Percentiles rank a stretch among this genome's conserved stretches.
Conservation (phyloP, 306 rosid species). For the Vigna hirtella region DNA sequence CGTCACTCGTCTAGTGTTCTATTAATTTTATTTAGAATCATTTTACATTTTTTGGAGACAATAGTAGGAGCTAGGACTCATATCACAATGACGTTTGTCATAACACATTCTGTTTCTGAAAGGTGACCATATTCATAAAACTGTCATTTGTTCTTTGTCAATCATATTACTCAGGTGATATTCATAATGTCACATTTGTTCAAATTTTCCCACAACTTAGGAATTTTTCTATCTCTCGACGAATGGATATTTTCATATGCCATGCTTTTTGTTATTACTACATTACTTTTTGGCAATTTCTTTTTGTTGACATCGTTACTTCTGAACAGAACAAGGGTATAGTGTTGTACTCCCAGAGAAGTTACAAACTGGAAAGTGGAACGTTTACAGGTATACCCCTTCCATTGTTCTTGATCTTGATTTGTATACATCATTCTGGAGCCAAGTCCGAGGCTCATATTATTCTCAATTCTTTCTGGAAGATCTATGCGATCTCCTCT, state of each 20-base stretch:
- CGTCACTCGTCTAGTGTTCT: slow-evolving; percentile 15
- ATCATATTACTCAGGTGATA: slow-evolving; percentile 13
- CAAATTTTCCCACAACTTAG: slow-evolving; percentile 4
- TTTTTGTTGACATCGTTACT: slow-evolving; percentile 44
- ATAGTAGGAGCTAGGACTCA: neutral
- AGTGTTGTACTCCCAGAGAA: slow-evolving; percentile 97
- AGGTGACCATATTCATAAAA: slow-evolving; percentile 25
- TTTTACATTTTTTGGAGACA: neutral
- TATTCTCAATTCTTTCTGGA: slow-evolving; percentile 26
- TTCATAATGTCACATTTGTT: slow-evolving; percentile 28
- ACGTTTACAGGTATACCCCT: slow-evolving; percentile 78
- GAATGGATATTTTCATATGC: slow-evolving; percentile 9
- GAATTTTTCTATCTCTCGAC: slow-evolving; percentile 12
- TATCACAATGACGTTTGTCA: neutral
- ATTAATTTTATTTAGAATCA: slow-evolving; percentile 16
- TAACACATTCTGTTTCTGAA: neutral
- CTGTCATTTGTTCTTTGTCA: slow-evolving; percentile 19
- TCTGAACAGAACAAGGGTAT: slow-evolving; percentile 84
- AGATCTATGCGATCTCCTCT: slow-evolving; percentile 84
- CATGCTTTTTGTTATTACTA: slow-evolving; percentile 20
- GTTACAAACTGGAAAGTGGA: slow-evolving; percentile 95
- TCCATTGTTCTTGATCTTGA: slow-evolving; percentile 33
- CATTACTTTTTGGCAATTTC: slow-evolving; percentile 27
- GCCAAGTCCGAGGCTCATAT: slow-evolving; percentile 21
- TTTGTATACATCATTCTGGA: slow-evolving; percentile 23